Evolutionary conservation across 768 basidiomycete species (phyloP).

Genomic region (Tephrocybe rancida): DNA sequence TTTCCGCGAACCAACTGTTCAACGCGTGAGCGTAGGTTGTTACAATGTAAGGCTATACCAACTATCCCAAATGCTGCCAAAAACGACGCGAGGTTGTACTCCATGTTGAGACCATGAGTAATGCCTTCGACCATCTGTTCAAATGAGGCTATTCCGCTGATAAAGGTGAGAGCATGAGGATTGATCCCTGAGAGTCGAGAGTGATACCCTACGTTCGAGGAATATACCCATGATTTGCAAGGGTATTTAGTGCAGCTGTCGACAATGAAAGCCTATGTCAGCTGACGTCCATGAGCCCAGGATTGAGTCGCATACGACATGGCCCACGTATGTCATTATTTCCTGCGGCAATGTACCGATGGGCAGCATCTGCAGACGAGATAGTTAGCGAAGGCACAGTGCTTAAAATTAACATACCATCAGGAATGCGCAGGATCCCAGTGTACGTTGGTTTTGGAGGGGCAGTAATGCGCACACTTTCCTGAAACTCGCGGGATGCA

Average conservation of each 20-base stretch:
- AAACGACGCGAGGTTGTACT: conserved; percentile 14
- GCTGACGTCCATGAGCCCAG: background rate
- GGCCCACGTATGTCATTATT: conserved; percentile 14
- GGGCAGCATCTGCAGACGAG: conserved; percentile 9
- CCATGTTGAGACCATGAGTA: conserved; percentile 15
- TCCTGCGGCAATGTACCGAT: conserved; percentile 12
- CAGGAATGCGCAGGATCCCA: conserved; percentile 13
- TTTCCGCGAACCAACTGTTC: conserved; percentile 7
- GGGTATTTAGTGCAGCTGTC: conserved; percentile 16
- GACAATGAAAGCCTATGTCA: background rate
- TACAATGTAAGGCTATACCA: conserved; percentile 3
- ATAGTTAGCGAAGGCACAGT: background rate
- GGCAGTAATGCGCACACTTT: conserved; percentile 11
- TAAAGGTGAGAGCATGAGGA: no score
- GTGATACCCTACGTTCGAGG: no score
- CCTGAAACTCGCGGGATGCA: no score
- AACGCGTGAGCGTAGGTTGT: no score
- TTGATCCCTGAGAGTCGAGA: background rate
- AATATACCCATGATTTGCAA: conserved; percentile 19
- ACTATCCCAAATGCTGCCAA: conserved; percentile 16
- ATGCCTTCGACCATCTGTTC: conserved; percentile 13
- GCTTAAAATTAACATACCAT: no score
- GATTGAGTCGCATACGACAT: conserved; percentile 11
- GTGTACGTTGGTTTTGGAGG: conserved; percentile 9
- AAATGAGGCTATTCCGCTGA: conserved; percentile 16